These are phyloP conservation scores for Solanum sitiens DNA, from an alignment of 257 asterid genomes.

Conservation along the genomic window DNA sequence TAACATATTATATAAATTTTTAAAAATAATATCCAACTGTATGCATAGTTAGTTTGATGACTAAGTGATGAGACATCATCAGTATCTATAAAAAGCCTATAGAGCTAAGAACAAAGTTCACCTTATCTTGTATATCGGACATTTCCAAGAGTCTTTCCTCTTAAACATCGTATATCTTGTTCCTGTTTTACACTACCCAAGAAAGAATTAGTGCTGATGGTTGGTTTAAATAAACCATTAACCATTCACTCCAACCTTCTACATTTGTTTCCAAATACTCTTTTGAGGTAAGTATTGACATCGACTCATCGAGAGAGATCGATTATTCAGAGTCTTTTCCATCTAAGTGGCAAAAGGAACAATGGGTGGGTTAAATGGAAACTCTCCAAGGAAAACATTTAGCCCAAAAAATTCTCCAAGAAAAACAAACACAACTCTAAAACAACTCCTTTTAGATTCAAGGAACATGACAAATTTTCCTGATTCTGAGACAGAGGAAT, in stretches of 20 bases:
- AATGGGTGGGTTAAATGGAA: slow-evolving; percentile 21
- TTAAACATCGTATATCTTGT: background rate
- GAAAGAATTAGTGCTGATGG: background rate
- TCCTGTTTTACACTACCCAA: background rate
- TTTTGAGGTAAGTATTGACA: background rate
- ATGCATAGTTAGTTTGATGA: background rate
- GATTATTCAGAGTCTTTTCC: background rate
- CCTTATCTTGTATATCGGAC: background rate
- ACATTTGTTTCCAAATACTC: background rate
- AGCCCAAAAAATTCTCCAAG: background rate
- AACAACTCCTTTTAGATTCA: slow-evolving; percentile 55
- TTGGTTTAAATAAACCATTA: background rate
- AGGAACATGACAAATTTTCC: slow-evolving; percentile 11
- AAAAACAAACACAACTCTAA: slow-evolving; percentile 32
- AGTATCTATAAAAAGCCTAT: slow-evolving; percentile 1
- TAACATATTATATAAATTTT: background rate
- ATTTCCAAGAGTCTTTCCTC: background rate
- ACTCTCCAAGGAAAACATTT: background rate
- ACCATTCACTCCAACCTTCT: background rate
- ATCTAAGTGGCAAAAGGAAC: background rate
- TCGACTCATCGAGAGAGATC: background rate
- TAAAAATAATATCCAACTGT: background rate
- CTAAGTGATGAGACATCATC: background rate
- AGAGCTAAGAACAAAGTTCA: background rate
- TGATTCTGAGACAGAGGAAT: slow-evolving; percentile 24